A percentile compares a stretch with the other conserved stretches of the same genome.
Conservation (phyloP, 2,329 filamentous ascomycete genomes). For the Penicillium sp. region DNA sequence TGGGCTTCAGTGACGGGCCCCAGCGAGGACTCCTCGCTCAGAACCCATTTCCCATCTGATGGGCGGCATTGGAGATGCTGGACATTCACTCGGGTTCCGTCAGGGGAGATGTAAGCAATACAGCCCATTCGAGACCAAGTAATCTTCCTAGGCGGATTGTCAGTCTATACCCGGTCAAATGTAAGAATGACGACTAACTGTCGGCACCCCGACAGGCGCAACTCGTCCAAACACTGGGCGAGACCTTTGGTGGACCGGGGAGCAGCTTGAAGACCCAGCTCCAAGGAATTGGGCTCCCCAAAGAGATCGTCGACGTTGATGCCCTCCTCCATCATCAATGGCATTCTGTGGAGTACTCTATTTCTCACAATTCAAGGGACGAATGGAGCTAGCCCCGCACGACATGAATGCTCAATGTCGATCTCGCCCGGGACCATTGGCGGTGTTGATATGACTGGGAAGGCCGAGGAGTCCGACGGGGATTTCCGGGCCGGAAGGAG, state of each 20-base stretch:
- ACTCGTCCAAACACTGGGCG: constrained; percentile 70
- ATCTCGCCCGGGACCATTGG: constrained; percentile 5
- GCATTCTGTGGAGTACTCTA: constrained; percentile 35
- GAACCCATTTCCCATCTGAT: constrained; percentile 68
- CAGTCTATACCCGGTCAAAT: constrained; percentile 7
- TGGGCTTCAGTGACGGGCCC: constrained; percentile 61
- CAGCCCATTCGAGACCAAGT: constrained; percentile 86
- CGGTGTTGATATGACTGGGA: constrained; percentile 1
- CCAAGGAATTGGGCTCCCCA: constrained; percentile 61
- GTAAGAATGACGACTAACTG: constrained; percentile 59
- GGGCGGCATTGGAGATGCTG: constrained; percentile 69
- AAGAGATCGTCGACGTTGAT: constrained; percentile 72
- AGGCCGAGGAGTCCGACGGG: background rate
- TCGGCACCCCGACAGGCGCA: constrained; percentile 72
- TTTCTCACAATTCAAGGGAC: background rate
- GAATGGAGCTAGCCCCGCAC: constrained; percentile 15
- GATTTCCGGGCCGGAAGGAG: background rate
- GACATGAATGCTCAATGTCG: constrained; percentile 5
- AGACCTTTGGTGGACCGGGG: constrained; percentile 63
- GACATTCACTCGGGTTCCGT: constrained; percentile 69
- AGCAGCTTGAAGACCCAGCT: constrained; percentile 49
- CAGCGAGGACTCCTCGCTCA: constrained; percentile 69
- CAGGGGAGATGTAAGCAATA: constrained; percentile 74
- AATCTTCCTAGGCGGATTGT: constrained; percentile 59
- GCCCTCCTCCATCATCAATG: constrained; percentile 57